These are phyloP conservation scores for Panicum virgatum DNA, from an alignment of 202 grass and related monocot genomes.

Conservation along the genomic window DNA sequence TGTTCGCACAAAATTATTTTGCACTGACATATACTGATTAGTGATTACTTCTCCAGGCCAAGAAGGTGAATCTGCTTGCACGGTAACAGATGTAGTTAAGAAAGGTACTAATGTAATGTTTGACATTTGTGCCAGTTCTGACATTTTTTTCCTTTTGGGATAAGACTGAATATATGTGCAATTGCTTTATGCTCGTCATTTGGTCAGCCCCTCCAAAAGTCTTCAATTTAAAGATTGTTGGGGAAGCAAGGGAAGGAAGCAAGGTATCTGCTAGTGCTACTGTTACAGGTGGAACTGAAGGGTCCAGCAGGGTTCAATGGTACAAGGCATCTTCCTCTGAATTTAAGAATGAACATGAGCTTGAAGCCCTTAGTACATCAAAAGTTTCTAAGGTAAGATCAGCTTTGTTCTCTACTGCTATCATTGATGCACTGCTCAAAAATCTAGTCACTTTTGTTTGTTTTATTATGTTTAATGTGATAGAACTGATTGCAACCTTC, in stretches of 20 bases:
- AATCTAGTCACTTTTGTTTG: constrained; percentile 22
- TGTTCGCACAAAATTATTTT: constrained; percentile 34
- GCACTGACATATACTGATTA: constrained; percentile 32
- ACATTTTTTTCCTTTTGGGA: neutral
- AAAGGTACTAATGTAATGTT: constrained; percentile 67
- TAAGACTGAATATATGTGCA: constrained; percentile 31
- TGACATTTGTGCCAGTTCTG: constrained; percentile 27
- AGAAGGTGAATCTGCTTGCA: constrained; percentile 70
- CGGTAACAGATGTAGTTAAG: constrained; percentile 66
- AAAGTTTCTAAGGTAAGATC: constrained; percentile 81
- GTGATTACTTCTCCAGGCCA: constrained; percentile 53
- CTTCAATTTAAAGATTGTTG: constrained; percentile 75
- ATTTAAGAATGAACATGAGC: constrained; percentile 64
- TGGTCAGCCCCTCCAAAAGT: constrained; percentile 84
- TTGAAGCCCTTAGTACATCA: constrained; percentile 80
- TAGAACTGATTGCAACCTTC: constrained; percentile 24
- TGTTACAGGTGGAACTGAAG: constrained; percentile 84
- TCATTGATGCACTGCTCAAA: constrained; percentile 20
- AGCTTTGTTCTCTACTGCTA: constrained; percentile 28
- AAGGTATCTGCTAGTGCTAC: constrained; percentile 68
- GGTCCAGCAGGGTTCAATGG: constrained; percentile 90
- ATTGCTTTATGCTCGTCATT: constrained; percentile 29
- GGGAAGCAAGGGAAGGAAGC: constrained; percentile 87
- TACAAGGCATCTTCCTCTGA: constrained; percentile 74
- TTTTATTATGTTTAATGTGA: constrained; percentile 33